A percentile compares a stretch with the other conserved stretches of the same genome.
Evolutionary conservation across 495 filamentous ascomycete genomes (phyloP).

Genomic region (Wilcoxina mikolae): DNA sequence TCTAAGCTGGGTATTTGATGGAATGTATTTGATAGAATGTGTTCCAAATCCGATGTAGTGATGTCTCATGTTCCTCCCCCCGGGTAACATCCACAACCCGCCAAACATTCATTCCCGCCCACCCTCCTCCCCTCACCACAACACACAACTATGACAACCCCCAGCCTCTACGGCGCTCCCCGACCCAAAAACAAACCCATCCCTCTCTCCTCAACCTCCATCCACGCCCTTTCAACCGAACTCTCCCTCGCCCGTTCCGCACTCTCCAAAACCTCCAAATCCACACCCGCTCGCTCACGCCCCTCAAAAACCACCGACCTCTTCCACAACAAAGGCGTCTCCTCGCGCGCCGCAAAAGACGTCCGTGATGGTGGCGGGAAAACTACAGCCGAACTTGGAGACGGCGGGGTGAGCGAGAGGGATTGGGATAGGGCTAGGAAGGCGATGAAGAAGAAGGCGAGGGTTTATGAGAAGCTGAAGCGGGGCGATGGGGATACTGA

Average conservation of each 20-base stretch:
- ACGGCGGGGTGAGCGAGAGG: neutral
- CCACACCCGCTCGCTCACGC: constrained; percentile 44
- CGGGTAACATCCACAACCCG: neutral
- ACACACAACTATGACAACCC: constrained; percentile 25
- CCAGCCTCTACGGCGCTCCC: constrained; percentile 61
- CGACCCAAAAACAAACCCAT: constrained; percentile 45
- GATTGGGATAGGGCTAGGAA: constrained; percentile 33
- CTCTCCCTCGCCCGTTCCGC: constrained; percentile 56
- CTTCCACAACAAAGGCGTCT: constrained; percentile 16
- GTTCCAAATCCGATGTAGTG: too few species aligned
- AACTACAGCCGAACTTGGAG: constrained; percentile 7
- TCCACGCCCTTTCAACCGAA: constrained; percentile 63
- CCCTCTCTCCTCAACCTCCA: constrained; percentile 46
- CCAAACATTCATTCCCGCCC: neutral
- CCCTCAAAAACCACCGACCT: constrained; percentile 37
- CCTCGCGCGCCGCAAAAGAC: constrained; percentile 15
- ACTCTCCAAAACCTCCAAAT: constrained; percentile 30
- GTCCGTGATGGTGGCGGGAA: neutral
- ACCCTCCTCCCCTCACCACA: neutral
- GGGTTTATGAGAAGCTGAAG: constrained; percentile 72
- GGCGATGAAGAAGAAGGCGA: constrained; percentile 75
- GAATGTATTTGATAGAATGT: too few species aligned
- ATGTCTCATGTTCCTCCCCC: too few species aligned
- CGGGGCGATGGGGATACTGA: constrained; percentile 36
- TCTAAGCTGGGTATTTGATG: too few species aligned